Conservation (phyloP, 371 early-diverging fungal genomes). For the Choanephora cucurbitarum region DNA sequence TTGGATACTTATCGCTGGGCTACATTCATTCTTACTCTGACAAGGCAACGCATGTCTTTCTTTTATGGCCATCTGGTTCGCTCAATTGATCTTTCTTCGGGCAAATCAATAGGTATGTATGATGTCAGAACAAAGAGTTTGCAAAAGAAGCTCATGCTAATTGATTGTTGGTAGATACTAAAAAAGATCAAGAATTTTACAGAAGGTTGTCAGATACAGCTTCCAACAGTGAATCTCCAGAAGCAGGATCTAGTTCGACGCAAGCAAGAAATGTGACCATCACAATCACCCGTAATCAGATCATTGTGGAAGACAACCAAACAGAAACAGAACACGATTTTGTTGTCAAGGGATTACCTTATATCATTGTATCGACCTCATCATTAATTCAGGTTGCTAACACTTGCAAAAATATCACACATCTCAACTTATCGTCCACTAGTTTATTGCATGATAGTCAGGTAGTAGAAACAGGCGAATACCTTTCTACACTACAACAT, state of each 20-base stretch:
- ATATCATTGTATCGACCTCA: conserved; percentile 56
- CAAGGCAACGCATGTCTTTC: conserved; percentile 37
- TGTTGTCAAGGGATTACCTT: conserved; percentile 22
- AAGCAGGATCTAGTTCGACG: neutral
- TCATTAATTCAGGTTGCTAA: conserved; percentile 55
- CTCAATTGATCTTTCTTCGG: conserved; percentile 39
- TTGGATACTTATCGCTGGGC: conserved; percentile 63
- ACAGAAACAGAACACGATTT: conserved; percentile 11
- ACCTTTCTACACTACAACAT: conserved; percentile 55
- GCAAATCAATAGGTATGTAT: conserved; percentile 27
- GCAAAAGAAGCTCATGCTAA: neutral
- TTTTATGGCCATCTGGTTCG: conserved; percentile 35
- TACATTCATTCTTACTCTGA: conserved; percentile 57
- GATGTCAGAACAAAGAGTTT: neutral
- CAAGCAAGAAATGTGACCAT: conserved; percentile 1
- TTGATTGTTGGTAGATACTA: conserved; percentile 13
- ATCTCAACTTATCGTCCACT: conserved; percentile 55
- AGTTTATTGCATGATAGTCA: conserved; percentile 49
- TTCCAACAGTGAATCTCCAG: neutral
- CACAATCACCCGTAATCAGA: no score
- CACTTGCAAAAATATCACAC: conserved; percentile 49
- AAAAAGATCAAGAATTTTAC: conserved; percentile 30
- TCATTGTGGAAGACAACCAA: neutral
- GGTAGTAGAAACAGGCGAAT: conserved; percentile 63
- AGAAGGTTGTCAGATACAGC: conserved; percentile 13